Percentiles rank a stretch among this genome's conserved stretches.
Evolutionary conservation across 2,329 filamentous ascomycete genomes (phyloP).

Genomic region (Chrysoporthe austroafricana): DNA sequence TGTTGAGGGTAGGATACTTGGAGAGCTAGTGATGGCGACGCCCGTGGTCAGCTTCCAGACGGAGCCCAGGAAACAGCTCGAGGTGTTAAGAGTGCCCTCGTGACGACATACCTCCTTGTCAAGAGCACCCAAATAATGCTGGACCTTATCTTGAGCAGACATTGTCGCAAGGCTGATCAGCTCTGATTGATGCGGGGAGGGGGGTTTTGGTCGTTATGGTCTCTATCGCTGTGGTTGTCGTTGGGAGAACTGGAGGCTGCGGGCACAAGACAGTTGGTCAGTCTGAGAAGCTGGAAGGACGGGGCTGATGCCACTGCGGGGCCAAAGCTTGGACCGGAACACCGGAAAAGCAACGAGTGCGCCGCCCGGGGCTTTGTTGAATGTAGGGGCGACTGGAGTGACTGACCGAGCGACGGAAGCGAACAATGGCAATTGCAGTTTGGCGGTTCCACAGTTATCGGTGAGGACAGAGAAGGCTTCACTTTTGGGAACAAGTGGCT

Average conservation of each 20-base stretch:
- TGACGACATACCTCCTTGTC: constrained; percentile 73
- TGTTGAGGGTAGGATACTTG: constrained; percentile 82
- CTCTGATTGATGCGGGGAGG: constrained; percentile 3
- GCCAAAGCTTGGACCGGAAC: constrained; percentile 17
- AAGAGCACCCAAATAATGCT: constrained; percentile 77
- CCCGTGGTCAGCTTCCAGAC: constrained; percentile 20
- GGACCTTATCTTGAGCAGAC: constrained; percentile 76
- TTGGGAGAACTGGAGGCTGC: constrained; percentile 16
- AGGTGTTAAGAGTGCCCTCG: constrained; percentile 12
- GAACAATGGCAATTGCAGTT: background rate
- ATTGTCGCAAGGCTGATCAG: constrained; percentile 50
- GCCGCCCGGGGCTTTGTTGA: background rate
- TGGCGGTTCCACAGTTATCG: background rate
- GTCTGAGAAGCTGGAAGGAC: constrained; percentile 18
- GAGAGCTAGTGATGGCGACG: constrained; percentile 63
- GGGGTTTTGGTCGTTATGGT: constrained; percentile 25
- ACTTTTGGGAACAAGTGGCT: background rate
- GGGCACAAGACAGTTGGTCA: constrained; percentile 26
- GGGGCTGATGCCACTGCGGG: constrained; percentile 24
- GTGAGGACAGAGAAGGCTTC: background rate
- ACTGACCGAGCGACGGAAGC: constrained; percentile 1
- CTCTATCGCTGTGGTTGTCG: constrained; percentile 14
- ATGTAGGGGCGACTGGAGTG: background rate
- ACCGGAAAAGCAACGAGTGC: constrained; percentile 6
- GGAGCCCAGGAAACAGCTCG: constrained; percentile 7